Evolutionary conservation across 805 yeast genomes (phyloP).

Genomic region (Candida vartiovaarae): DNA sequence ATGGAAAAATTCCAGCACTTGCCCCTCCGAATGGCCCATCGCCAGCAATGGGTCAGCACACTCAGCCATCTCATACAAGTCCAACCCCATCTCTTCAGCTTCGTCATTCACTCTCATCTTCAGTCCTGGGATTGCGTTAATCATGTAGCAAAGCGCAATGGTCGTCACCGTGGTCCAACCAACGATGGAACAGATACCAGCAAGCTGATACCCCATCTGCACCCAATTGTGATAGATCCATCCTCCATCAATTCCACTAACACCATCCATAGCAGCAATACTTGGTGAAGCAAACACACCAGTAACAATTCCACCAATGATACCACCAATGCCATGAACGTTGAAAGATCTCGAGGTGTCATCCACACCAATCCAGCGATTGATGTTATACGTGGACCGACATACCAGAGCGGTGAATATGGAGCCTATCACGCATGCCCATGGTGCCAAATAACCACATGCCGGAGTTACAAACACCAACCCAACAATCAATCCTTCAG

Average conservation of each 20-base stretch:
- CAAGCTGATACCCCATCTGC: conserved; percentile 87
- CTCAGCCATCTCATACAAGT: conserved; percentile 44
- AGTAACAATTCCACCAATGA: conserved; percentile 77
- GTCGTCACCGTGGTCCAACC: conserved; percentile 42
- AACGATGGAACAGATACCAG: conserved; percentile 34
- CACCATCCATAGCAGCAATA: conserved; percentile 85
- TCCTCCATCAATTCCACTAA: conserved; percentile 80
- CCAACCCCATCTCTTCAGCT: conserved; percentile 47
- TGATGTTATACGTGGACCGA: conserved; percentile 80
- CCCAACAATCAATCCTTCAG: conserved; percentile 94
- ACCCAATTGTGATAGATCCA: conserved; percentile 90
- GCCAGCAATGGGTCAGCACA: conserved; percentile 29
- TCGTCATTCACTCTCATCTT: conserved; percentile 37
- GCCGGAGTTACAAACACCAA: conserved; percentile 98
- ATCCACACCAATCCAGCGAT: conserved; percentile 71
- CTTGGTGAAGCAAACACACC: conserved; percentile 81
- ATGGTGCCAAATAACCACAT: conserved; percentile 82
- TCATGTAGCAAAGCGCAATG: conserved; percentile 34
- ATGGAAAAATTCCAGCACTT: conserved; percentile 8
- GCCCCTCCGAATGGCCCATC: conserved; percentile 1
- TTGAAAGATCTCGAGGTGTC: conserved; percentile 92
- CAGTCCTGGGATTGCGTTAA: conserved; percentile 46
- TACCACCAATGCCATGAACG: conserved; percentile 96
- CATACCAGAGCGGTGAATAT: conserved; percentile 72
- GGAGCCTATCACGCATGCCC: conserved; percentile 86